A percentile compares a stretch with the other conserved stretches of the same genome.
Conservation (phyloP, 805 yeast species). For the Clavispora carvajalis region DNA sequence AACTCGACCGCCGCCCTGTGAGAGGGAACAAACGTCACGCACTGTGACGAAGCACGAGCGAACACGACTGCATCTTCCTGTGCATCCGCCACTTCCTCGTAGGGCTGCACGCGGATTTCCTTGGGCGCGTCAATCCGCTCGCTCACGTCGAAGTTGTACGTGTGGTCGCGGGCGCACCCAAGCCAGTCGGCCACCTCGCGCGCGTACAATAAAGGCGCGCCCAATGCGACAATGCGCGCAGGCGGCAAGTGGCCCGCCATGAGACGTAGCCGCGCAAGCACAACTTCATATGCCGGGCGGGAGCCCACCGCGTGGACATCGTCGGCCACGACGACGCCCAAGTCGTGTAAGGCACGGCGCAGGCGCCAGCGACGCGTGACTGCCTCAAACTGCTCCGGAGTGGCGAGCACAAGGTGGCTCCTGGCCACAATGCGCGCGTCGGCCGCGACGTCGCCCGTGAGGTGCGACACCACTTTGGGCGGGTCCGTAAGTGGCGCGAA, state of each 20-base stretch:
- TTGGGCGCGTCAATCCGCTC: slow-evolving; percentile 54
- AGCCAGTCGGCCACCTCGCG: slow-evolving; percentile 84
- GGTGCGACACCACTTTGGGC: slow-evolving; percentile 51
- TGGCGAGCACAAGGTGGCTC: slow-evolving; percentile 66
- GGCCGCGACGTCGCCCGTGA: slow-evolving; percentile 46
- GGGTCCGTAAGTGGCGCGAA: slow-evolving; percentile 44
- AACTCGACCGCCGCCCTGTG: slow-evolving; percentile 24
- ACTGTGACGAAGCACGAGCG: neutral
- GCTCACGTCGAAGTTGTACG: slow-evolving; percentile 66
- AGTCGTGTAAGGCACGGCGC: slow-evolving; percentile 59
- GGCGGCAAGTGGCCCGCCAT: slow-evolving; percentile 60
- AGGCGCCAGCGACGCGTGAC: slow-evolving; percentile 81
- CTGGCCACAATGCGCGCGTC: slow-evolving; percentile 54
- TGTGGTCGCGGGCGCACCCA: slow-evolving; percentile 55
- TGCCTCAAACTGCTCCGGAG: slow-evolving; percentile 73
- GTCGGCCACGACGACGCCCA: slow-evolving; percentile 68
- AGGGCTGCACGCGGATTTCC: slow-evolving; percentile 49
- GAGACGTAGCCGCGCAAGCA: slow-evolving; percentile 66
- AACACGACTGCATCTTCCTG: slow-evolving; percentile 9
- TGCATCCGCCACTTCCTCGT: slow-evolving; percentile 41
- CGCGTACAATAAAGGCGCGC: slow-evolving; percentile 67
- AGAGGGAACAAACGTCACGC: slow-evolving; percentile 50
- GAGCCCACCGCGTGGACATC: slow-evolving; percentile 64
- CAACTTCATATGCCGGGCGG: slow-evolving; percentile 58
- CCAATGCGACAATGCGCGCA: slow-evolving; percentile 62